Conservation (phyloP, 2,329 filamentous ascomycete species). For the Cyphellophora attinorum region DNA sequence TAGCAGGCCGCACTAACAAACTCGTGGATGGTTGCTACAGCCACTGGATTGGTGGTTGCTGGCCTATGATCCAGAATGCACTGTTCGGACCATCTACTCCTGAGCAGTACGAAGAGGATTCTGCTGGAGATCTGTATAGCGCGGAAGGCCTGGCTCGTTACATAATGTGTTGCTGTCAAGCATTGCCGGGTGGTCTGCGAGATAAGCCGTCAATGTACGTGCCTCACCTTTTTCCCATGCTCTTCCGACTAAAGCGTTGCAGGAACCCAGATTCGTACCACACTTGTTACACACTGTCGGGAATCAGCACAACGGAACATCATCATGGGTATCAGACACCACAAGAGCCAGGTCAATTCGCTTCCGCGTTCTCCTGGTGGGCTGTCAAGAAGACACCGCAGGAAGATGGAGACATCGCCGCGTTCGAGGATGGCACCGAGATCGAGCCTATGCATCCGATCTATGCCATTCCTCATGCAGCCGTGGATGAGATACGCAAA, state of each 20-base stretch:
- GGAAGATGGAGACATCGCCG: constrained; percentile 27
- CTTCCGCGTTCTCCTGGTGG: constrained; percentile 30
- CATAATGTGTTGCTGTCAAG: constrained; percentile 79
- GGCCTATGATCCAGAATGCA: constrained; percentile 78
- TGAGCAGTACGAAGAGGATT: constrained; percentile 2
- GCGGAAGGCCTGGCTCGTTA: constrained; percentile 80
- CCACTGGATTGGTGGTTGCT: constrained; percentile 94
- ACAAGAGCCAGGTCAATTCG: constrained; percentile 23
- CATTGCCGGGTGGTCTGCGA: constrained; percentile 68
- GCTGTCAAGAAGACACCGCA: constrained; percentile 31
- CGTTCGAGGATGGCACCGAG: constrained; percentile 36
- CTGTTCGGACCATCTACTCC: constrained; percentile 43
- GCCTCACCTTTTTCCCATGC: constrained; percentile 5
- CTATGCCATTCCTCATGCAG: constrained; percentile 68
- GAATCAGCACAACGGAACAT: constrained; percentile 74
- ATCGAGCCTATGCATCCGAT: constrained; percentile 63
- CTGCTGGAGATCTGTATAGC: constrained; percentile 50
- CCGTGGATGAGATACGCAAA: constrained; percentile 53
- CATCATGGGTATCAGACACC: constrained; percentile 32
- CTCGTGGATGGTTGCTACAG: constrained; percentile 97
- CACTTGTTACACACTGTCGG: constrained; percentile 81
- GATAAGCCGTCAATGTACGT: constrained; percentile 88
- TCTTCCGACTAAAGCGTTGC: constrained; percentile 4
- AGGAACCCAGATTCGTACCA: constrained; percentile 82
- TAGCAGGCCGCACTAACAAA: constrained; percentile 92